Evolutionary conservation across 805 yeast genomes (phyloP), one percentile per base, ranked within the genome.

Genomic region (Nematodospora valgi): DNA sequence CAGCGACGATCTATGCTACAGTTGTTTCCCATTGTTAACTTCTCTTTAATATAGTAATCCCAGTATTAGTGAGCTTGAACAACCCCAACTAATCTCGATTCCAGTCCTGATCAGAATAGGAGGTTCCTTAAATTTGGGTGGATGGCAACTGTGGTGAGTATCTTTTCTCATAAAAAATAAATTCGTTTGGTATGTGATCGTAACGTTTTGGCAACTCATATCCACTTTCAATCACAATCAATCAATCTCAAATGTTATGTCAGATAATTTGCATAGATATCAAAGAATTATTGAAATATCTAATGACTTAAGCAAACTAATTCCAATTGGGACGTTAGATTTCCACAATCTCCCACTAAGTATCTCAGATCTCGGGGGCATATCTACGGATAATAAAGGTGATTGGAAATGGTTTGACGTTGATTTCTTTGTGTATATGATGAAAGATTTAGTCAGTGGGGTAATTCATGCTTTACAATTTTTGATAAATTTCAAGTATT

Each of bases 361-460:
- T 3, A 57, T 62, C 0, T 55, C 62, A 10, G 59, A 59, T 22
- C 39, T 53, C 17, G 48, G 54, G 3, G 73, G 72, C 0, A 22
- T 59, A 9, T 21, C 33, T 15, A 27, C 12, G 12, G 21, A 15
- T 9, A 72, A 61, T 47, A n/a, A n/a, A n/a, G n/a, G n/a, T n/a
- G 68, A 64, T 1, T 80, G 85, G 84, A 46, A 32, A 32, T 78
- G 84, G 85, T 54, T 76, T 11, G 78, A 76, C 41, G 58, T 73
- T 7, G 74, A 74, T 12, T 59, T 47, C 40, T 50, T 64, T 4
- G 34, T 41, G 31, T 15, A 28, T 31, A 14, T 46, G 43, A 27
- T 34, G 37, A 36, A 40, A n/a, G 35, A 32, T 30, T 22, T 34
- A 12, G 23, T 40, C 14, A 38, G 53, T 46, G 42, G 49, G 32